Evolutionary conservation across 345 rosid genomes (phyloP).

Genomic region (Lepidium aucheri): DNA sequence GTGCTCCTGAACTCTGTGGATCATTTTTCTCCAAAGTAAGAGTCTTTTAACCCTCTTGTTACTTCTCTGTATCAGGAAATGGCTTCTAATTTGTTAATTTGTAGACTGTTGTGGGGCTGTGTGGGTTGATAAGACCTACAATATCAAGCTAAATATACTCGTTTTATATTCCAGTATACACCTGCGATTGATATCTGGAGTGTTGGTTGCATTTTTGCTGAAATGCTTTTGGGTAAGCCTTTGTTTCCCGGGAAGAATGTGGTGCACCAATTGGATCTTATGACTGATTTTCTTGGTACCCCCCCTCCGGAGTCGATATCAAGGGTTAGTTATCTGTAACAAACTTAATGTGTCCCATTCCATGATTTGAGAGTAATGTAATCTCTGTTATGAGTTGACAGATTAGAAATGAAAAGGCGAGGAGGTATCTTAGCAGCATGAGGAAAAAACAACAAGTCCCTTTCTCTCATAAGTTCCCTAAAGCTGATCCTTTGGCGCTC

Average conservation of each 20-base stretch:
- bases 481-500: slow-evolving; percentile 76
- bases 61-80: too few relatives aligned
- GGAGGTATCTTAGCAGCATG: slow-evolving; percentile 94
- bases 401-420: slow-evolving; percentile 97
- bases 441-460: slow-evolving; percentile 78
- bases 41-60: neutral
- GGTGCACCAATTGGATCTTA: slow-evolving; percentile 92
- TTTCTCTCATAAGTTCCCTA: slow-evolving; percentile 73
- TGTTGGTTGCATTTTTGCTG: slow-evolving; percentile 97
- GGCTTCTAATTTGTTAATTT: neutral
- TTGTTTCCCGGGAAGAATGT: slow-evolving; percentile 95
- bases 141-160: neutral
- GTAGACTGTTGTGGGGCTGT: neutral
- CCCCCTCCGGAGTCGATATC: slow-evolving; percentile 70
- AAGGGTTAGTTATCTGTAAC: slow-evolving; percentile 43
- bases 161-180: slow-evolving; percentile 55
- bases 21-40: slow-evolving; percentile 97
- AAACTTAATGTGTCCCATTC: slow-evolving; percentile 1
- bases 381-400: slow-evolving; percentile 23
- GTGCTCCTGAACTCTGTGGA: slow-evolving; percentile 99
- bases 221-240: slow-evolving; percentile 91
- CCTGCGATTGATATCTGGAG: slow-evolving; percentile 98
- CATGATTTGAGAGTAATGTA: neutral
- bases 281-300: slow-evolving; percentile 95
- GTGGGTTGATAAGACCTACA: slow-evolving; percentile 4